Base-by-base conservation (phyloP, 2,329 filamentous ascomycete genomes). In the Microdochium trichocladiopsis region DNA sequence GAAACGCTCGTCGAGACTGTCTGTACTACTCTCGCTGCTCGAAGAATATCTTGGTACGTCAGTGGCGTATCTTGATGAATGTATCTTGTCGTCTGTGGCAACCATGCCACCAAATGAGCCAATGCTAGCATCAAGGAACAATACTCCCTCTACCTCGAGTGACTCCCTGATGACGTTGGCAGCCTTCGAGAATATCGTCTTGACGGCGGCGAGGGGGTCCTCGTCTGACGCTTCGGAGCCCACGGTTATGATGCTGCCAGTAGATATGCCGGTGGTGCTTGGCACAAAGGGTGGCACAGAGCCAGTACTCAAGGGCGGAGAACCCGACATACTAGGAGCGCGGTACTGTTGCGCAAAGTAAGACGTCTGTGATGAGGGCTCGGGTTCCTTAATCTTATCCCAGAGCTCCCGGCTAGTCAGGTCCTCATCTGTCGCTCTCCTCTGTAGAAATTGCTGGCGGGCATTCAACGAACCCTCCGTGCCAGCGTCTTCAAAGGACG, bases 141-240 rank as follows among this genome's bases (percentile, higher is more conserved):
- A 47, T 2, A 63, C 61, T 0, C 74, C 74, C 33, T 76, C 70
- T 0, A 71, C 68, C 31, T 71, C 68, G 3, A 76, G 62, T 1
- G 71, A 70, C 48, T 75, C 66, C 9, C 71, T 61, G 16, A 77
- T 63, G 12, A 76, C 62, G 43, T 69, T 70, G 6, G 73, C 68
- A 4, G 74, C 75, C 9, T 45, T 45, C 16, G 41, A 45, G 21
- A 45, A 45, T 45, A 22, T 45, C 41, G 18, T 45, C 41, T 45
- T 45, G 5, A 22, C 41, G 12, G 12, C n/a, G 22, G 6, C 16
- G 18, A 45, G 18, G 22, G 41, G 41, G 18, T 45, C 41, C 12
- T 45, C 41, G 3, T 45, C 41, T 45, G 41, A 45, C 6, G 18
- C 22, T 22, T 45, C 41, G 16, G 41, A 45, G 41, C 41, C 18